These are phyloP conservation scores for Paspalum notatum DNA, from an alignment of 176 grass and related monocot species.

Conservation along the genomic window DNA sequence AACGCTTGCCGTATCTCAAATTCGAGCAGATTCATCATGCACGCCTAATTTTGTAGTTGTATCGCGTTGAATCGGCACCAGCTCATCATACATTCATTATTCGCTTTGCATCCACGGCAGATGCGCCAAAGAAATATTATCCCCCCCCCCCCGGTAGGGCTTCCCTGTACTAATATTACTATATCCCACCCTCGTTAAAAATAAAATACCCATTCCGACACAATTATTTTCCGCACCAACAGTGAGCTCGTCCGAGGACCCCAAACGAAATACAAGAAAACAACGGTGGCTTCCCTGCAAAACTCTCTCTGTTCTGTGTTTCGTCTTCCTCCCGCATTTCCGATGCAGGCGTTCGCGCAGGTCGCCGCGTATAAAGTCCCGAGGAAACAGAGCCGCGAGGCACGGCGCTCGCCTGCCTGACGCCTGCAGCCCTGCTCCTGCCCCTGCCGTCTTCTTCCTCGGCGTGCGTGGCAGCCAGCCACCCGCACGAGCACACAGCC, in stretches of 20 bases:
- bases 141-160: too few relatives aligned
- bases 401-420: background rate
- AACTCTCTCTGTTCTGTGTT: too few relatives aligned
- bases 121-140: background rate
- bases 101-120: background rate
- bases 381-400: slow-evolving; percentile 5
- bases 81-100: too few relatives aligned
- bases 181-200: background rate
- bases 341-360: slow-evolving; percentile 5
- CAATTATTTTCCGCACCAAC: background rate
- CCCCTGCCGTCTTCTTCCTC: background rate
- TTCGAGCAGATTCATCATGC: background rate
- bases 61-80: background rate
- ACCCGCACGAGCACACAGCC: background rate
- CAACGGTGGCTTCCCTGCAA: background rate
- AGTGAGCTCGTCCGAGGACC: background rate
- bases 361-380: slow-evolving; percentile 17
- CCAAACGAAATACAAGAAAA: background rate
- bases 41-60: background rate
- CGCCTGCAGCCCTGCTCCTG: background rate
- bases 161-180: background rate
- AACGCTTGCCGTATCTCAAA: too few relatives aligned
- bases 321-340: too few relatives aligned
- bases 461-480: background rate
- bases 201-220: too few relatives aligned